phyloP scores from a whole-genome alignment of 1,139 yeast genomes.

The Blastobotrys raffinosifermentans region DNA sequence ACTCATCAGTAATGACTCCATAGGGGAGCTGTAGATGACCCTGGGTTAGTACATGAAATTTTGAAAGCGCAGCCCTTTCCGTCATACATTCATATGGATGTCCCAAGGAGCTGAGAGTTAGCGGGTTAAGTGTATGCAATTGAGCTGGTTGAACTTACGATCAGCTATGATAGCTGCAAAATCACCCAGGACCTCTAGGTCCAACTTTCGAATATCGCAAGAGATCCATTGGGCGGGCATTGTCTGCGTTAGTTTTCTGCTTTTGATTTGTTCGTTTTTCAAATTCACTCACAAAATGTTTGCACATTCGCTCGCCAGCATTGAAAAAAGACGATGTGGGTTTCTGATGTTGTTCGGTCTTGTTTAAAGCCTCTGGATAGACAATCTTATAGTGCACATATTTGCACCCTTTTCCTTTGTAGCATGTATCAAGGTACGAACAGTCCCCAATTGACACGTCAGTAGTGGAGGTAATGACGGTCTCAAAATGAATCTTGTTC shows the following conservation, averaged over 20 bases:
- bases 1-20: constrained; percentile 39
- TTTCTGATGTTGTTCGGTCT: background rate
- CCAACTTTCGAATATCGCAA: constrained; percentile 71
- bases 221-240: constrained; percentile 79
- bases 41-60: constrained; percentile 13
- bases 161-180: constrained; percentile 87
- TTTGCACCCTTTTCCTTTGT: constrained; percentile 72
- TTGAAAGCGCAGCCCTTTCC: background rate
- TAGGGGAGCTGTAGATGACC: constrained; percentile 47
- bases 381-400: constrained; percentile 68
- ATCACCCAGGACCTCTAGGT: constrained; percentile 66
- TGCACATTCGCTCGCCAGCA: constrained; percentile 46
- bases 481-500: constrained; percentile 32
- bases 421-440: constrained; percentile 90
- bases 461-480: constrained; percentile 39
- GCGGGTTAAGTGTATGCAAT: background rate
- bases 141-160: constrained; percentile 36
- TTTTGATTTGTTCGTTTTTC: too few relatives aligned
- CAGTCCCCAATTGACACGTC: constrained; percentile 82
- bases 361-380: constrained; percentile 19
- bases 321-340: constrained; percentile 36
- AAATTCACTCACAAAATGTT: too few relatives aligned
- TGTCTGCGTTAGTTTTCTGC: too few relatives aligned
- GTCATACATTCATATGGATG: constrained; percentile 29
- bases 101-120: constrained; percentile 33